A percentile compares a stretch with the other conserved stretches of the same genome.
These are phyloP conservation scores for Inonotus hispidus DNA, from an alignment of 1,284 basidiomycete genomes.

Conservation along the genomic window DNA sequence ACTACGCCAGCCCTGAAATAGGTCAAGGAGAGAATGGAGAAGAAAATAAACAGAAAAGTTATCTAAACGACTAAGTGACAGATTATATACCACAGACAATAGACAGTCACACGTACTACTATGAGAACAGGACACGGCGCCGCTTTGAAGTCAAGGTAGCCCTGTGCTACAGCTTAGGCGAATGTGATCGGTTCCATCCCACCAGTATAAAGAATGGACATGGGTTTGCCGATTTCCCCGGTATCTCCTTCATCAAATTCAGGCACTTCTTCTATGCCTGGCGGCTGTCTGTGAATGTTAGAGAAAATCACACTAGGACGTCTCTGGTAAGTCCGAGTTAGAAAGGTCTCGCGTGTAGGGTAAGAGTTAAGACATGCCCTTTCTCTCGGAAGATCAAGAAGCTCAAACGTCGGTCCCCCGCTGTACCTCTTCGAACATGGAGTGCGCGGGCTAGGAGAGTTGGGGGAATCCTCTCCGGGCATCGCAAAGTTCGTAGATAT, in stretches of 20 bases:
- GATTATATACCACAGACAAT: too few relatives aligned
- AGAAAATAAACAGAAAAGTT: too few relatives aligned
- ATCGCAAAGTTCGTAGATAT: neutral
- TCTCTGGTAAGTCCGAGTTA: neutral
- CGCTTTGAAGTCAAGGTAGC: neutral
- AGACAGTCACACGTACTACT: too few relatives aligned
- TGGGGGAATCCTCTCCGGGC: neutral
- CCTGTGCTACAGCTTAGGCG: neutral
- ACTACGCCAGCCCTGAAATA: too few relatives aligned
- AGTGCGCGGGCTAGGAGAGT: conserved; percentile 1
- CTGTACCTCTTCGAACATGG: conserved; percentile 1
- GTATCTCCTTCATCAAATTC: neutral
- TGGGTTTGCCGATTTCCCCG: neutral
- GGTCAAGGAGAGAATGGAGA: too few relatives aligned
- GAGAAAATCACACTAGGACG: neutral
- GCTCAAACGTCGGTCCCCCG: neutral
- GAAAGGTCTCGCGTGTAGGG: too few relatives aligned
- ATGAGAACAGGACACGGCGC: neutral
- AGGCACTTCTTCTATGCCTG: neutral
- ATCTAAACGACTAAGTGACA: too few relatives aligned
- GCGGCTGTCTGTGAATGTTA: neutral
- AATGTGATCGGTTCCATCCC: conserved; percentile 3
- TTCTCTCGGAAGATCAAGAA: neutral
- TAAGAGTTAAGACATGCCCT: neutral
- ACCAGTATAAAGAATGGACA: neutral